Evolutionary conservation across 768 basidiomycete genomes (phyloP), one percentile per base, ranked within the genome.

Genomic region (Dacryopinax primogenitus): DNA sequence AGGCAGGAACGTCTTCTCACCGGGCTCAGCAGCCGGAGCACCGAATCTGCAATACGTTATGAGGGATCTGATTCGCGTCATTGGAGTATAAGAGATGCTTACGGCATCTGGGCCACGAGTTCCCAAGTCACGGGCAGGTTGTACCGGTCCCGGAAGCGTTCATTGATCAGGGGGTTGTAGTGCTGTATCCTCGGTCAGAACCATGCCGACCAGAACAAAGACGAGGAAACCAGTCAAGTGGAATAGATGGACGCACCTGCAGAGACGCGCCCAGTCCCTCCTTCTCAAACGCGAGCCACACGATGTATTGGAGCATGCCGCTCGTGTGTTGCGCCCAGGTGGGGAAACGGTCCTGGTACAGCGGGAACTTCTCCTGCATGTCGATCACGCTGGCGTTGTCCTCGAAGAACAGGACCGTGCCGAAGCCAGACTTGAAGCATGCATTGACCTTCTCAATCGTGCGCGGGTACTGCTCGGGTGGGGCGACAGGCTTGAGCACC

Each of bases 341-440:
- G 21, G 69, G 68, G 70, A 74, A 73, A 32, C 65, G 62, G 63
- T 72, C 66, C 12, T 62, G 58, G 66, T 68, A 68, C 15, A 61
- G n/a, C 0, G 67, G 67, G 1, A 68, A 58, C 26, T 63, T 64
- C 28, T 70, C 69, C 62, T 74, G 68, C 13, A 68, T 61, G 11
- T 64, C 47, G 33, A 67, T 47, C 41, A 70, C 51, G 33, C 64
- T 65, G 9, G 21, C 63, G 26, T 68, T 33, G 68, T 77, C 77
- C 37, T 75, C 74, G 65, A 75, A 76, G 69, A 76, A 71, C 30
- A 76, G 64, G 63, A 77, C 72, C 21, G 77, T 75, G 26, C 76
- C 77, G 65, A 72, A 71, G 3, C 71, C 74, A 9, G 68, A 65
- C 61, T 69, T 66, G 66, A 73, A 74, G 11, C 67, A 64, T 64